Conservation (phyloP, 2,329 filamentous ascomycete genomes). For the Canariomyces notabilis region DNA sequence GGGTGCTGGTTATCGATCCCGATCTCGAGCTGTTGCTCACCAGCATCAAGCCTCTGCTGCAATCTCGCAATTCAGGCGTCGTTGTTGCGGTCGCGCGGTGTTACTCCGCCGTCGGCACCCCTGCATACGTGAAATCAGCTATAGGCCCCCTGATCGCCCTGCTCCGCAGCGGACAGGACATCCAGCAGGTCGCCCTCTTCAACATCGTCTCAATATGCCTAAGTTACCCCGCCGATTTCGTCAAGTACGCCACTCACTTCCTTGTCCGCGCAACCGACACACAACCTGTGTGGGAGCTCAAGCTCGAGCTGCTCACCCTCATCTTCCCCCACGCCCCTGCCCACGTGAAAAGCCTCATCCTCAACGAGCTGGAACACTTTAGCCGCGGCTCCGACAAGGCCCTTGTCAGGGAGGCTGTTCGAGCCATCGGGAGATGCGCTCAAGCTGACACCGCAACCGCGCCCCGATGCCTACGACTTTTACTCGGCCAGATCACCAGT, state of each 20-base stretch:
- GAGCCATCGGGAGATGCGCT: constrained; percentile 89
- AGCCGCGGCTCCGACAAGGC: constrained; percentile 67
- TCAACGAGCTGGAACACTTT: constrained; percentile 93
- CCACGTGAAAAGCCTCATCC: constrained; percentile 76
- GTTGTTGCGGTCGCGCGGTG: constrained; percentile 81
- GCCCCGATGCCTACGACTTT: constrained; percentile 71
- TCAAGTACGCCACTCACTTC: constrained; percentile 84
- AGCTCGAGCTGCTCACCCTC: constrained; percentile 84
- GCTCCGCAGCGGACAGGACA: constrained; percentile 76
- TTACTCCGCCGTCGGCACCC: constrained; percentile 78
- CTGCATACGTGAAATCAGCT: constrained; percentile 67
- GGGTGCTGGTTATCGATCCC: constrained; percentile 65
- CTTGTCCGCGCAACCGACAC: constrained; percentile 75
- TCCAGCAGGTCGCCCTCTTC: constrained; percentile 83
- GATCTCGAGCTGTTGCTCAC: constrained; percentile 80
- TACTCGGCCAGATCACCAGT: constrained; percentile 83
- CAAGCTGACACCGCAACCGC: constrained; percentile 69
- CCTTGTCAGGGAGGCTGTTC: constrained; percentile 81
- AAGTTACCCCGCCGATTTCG: constrained; percentile 69
- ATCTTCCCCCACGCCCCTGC: constrained; percentile 78
- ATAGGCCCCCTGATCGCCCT: constrained; percentile 84
- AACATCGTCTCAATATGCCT: constrained; percentile 94
- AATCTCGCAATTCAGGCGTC: constrained; percentile 89
- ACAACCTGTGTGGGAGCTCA: constrained; percentile 80
- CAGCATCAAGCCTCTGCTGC: constrained; percentile 75